Conservation (phyloP, 225 moss, liverwort and hornwort species). For the Straminergon stramineum region DNA sequence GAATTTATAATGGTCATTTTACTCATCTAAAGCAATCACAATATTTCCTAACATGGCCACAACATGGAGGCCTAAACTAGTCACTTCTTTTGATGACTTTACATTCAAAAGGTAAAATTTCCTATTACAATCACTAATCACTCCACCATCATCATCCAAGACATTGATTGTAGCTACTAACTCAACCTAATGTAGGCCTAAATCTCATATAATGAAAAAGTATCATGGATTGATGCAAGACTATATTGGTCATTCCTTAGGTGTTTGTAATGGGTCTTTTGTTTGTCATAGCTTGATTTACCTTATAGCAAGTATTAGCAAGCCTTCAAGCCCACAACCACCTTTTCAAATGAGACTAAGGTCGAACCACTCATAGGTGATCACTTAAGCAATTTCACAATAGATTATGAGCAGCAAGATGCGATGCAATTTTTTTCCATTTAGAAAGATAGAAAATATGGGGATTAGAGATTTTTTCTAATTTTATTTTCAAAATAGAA, state of each 20-base stretch:
- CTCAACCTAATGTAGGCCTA: not conserved
- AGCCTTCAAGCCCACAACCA: not conserved
- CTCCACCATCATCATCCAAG: not conserved
- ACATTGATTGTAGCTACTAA: not conserved
- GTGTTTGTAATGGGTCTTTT: no score
- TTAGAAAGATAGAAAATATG: no score
- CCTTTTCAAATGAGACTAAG: not conserved
- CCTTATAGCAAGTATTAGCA: not conserved
- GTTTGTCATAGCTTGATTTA: no score
- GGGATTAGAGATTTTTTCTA: no score
- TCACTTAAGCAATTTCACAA: no score
- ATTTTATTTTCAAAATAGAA: no score
- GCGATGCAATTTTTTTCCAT: no score
- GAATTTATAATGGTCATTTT: not conserved
- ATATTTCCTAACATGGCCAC: not conserved
- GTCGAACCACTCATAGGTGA: no score
- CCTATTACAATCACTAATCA: not conserved
- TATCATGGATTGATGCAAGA: no score
- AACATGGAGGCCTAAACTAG: not conserved
- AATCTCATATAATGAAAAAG: not conserved
- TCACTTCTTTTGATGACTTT: not conserved
- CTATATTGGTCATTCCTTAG: no score
- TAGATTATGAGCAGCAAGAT: no score
- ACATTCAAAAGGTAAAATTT: not conserved
- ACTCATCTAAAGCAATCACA: fast-evolving